Evolutionary conservation across 371 early-diverging fungal species (phyloP), one percentile per base, ranked within the genome.

Genomic region (Mucor lusitanicus): DNA sequence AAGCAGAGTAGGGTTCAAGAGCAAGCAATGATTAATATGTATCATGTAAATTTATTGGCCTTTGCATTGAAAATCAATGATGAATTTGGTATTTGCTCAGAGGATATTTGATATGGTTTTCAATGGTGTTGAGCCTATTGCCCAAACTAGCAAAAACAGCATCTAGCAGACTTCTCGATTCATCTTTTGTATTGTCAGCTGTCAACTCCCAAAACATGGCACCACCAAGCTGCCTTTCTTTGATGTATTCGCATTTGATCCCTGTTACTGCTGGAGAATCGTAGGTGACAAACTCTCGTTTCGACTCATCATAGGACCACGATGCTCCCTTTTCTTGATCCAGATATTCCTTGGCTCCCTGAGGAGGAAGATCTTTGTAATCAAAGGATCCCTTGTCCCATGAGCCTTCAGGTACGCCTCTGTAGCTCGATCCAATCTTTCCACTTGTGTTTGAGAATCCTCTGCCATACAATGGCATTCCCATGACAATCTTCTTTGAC

Each of bases 301-400:
- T 82, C 4, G 50, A 64, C n/a, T 85, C 71, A 70, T 91, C 90
- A 64, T 93, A 96, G 46, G 92, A 87, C 76, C 90, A 92, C 13
- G 91, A 85, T 0, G 94, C 91, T 61, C 87, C 80, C 23, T 85
- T 81, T 21, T 83, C 75, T 11, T 79, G 78, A 68, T 95, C 95
- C 81, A 88, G 84, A 61, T 87, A 81, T 39, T 89, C 87, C 1
- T 72, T 71, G n/a, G 91, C 90, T 17, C 88, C 88, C 5, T 85
- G 77, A 6, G 67, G 28, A 0, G 94, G 95, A 27, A 94, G 76
- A 25, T 76, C 66, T 69, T 89, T 90, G 74, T 91, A 92, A 67
- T 94, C 94, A 65, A 84, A 88, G 17, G 91, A 82, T 0, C 97
- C 97, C 54, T 85, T 80, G 72, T 97, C 96, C 95, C 96, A 95